phyloP scores from a whole-genome alignment of 768 basidiomycete genomes.

The Fomitopsis serialis region DNA sequence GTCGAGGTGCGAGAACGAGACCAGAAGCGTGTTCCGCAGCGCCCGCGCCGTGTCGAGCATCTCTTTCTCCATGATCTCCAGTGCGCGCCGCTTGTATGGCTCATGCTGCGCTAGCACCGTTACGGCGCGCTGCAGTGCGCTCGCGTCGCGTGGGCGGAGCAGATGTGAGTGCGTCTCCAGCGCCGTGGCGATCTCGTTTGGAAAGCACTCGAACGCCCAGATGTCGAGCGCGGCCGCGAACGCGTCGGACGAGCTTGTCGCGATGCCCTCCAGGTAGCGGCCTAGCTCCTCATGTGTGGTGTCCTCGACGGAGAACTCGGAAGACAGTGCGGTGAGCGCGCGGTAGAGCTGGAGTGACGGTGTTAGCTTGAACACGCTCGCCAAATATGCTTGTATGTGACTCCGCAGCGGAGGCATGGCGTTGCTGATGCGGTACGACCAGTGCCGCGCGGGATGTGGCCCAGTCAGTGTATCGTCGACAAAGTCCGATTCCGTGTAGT shows the following conservation, averaged over 20 bases:
- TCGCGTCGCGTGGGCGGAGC: slow-evolving; percentile 54
- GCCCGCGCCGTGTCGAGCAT: slow-evolving; percentile 39
- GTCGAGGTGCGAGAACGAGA: slow-evolving; percentile 44
- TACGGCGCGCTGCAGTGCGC: slow-evolving; percentile 41
- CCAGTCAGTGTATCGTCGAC: slow-evolving; percentile 17
- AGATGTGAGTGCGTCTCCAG: slow-evolving; percentile 46
- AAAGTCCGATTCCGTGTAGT: slow-evolving; percentile 14
- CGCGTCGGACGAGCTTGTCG: slow-evolving; percentile 45
- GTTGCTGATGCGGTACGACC: slow-evolving; percentile 38
- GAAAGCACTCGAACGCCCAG: slow-evolving; percentile 31
- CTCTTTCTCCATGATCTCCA: slow-evolving; percentile 47
- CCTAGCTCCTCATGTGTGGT: slow-evolving; percentile 22
- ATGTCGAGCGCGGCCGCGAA: slow-evolving; percentile 53
- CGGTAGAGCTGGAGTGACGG: slow-evolving; percentile 45
- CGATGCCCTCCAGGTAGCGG: slow-evolving; percentile 32
- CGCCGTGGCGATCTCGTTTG: slow-evolving; percentile 32
- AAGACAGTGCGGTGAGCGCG: slow-evolving; percentile 35
- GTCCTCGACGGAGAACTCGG: slow-evolving; percentile 9
- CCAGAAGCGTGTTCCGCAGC: slow-evolving; percentile 38
- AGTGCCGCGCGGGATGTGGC: slow-evolving; percentile 43
- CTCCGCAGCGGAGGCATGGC: slow-evolving; percentile 37
- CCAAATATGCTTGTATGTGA: slow-evolving; percentile 40
- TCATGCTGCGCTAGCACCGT: slow-evolving; percentile 30
- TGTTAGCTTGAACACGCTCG: slow-evolving; percentile 41
- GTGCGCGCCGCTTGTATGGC: slow-evolving; percentile 23